Base-by-base conservation (phyloP, 495 filamentous ascomycete genomes). In the Penicillium mononematosum region DNA sequence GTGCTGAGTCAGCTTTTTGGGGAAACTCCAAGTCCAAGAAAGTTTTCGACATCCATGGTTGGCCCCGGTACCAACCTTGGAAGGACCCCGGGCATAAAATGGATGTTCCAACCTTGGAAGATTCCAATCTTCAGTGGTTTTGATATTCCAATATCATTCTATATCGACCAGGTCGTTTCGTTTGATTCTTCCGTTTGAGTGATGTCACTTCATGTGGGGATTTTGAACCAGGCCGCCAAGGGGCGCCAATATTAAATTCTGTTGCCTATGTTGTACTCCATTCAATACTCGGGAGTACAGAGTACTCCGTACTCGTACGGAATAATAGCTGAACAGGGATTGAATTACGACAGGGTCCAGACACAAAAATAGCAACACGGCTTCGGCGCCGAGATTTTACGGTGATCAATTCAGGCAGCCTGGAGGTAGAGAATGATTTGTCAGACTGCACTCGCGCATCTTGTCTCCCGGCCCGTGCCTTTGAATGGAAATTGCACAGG, bases 241-340 rank as follows among this genome's bases (percentile, higher is more conserved):
- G 34, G 16, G 5, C 0, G 14, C 34, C 51, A 45, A 53, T 29
- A 9, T 29, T 29, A 29, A 29, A 29, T 43, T 24, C 19, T 53
- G 51, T 20, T 53, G 51, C 51, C 51, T 53, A 53, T 25, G 0
- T n/a, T 6, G 17, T 53, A 53, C 38, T 2, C 24, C 12, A 29
- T 24, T 14, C 41, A 25, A 7, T 19, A 41, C 29, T 31, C 11
- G 4, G 22, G 22, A 24, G 22, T 24, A 24, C 22, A 0, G 22
- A 24, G 32, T 3, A 2, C 14, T 47, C 16, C 45, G 5, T 17
- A 25, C 44, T 14, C 27, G 6, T 17, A n/a, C 44, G 34, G 34
- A 31, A 31, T 31, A 31, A 3, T 31, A 31, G 24, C 24, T 6
- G 29, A 31, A 10, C 29, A 31, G 9, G 34, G 12, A 36, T 36